Percentiles rank a stretch among this genome's conserved stretches.
These are phyloP conservation scores for Eleusine coracana DNA, from an alignment of 176 grass and related monocot species.

Conservation along the genomic window DNA sequence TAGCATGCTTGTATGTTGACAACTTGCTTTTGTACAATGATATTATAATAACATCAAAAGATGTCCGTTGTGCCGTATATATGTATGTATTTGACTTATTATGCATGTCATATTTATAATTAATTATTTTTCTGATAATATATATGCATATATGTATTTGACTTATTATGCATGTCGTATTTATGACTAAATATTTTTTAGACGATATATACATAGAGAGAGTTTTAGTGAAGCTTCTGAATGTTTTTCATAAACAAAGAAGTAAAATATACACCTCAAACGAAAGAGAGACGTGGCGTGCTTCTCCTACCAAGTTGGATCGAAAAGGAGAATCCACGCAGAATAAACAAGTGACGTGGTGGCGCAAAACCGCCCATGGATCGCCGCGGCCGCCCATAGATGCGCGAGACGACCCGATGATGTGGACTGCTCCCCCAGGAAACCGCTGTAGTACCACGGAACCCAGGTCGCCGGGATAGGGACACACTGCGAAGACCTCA, in stretches of 20 bases:
- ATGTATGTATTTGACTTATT: too few species aligned
- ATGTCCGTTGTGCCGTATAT: too few species aligned
- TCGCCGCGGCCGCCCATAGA: slow-evolving; percentile 34
- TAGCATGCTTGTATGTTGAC: too few species aligned
- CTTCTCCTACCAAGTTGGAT: slow-evolving; percentile 38
- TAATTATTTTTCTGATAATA: too few species aligned
- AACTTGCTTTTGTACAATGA: too few species aligned
- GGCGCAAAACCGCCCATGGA: slow-evolving; percentile 42
- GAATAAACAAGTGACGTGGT: slow-evolving; percentile 3
- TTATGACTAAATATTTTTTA: too few species aligned
- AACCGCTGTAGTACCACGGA: background rate
- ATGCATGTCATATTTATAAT: too few species aligned
- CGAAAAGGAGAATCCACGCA: background rate
- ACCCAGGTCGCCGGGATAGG: slow-evolving; percentile 8
- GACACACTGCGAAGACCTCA: background rate
- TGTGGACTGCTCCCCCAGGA: background rate
- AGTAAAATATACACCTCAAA: background rate
- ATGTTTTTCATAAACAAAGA: background rate
- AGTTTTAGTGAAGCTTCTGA: too few species aligned
- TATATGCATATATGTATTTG: too few species aligned
- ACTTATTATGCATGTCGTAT: too few species aligned
- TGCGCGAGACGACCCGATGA: background rate
- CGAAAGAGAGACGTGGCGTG: slow-evolving; percentile 27
- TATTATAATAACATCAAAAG: too few species aligned
- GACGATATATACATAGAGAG: too few species aligned